Evolutionary conservation across 2,329 filamentous ascomycete species (phyloP).

Genomic region (Talaromyces sp.): DNA sequence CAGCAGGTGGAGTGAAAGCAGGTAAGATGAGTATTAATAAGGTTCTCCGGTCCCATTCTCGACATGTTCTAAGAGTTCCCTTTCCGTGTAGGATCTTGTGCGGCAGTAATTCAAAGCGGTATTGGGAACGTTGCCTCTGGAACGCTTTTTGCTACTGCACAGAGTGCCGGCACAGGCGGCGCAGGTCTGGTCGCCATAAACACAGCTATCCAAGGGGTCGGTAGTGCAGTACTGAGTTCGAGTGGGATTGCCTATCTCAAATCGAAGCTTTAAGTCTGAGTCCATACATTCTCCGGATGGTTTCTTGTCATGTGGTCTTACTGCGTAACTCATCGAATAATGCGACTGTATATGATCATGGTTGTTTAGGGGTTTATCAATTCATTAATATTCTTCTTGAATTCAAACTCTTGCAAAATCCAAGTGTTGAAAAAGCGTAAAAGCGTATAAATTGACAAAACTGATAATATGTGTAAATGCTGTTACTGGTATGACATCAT

Average conservation of each 20-base stretch:
- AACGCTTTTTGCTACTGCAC: not conserved
- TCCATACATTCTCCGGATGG: not conserved
- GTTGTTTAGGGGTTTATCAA: not conserved
- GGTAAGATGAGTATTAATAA: not conserved
- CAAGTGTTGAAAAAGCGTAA: not conserved
- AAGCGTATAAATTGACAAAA: not conserved
- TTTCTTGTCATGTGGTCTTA: not conserved
- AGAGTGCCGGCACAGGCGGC: not conserved
- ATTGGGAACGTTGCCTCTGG: not conserved
- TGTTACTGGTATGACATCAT: not conserved
- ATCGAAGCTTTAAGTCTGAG: not conserved
- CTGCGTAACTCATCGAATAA: not conserved
- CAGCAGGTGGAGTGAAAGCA: not conserved
- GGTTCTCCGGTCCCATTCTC: not conserved
- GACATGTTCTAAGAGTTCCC: not conserved
- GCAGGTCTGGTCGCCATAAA: not conserved
- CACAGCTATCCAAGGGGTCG: not conserved
- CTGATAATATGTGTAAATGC: not conserved
- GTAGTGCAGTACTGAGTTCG: not conserved
- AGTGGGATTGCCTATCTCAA: not conserved
- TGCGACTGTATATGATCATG: not conserved
- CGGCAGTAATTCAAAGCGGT: not conserved
- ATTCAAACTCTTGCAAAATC: not conserved
- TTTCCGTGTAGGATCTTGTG: not conserved
- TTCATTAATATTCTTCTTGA: too few relatives aligned